Evolutionary conservation across 2,329 filamentous ascomycete genomes (phyloP), one percentile per base, ranked within the genome.

Genomic region (Ambrosiella xylebori): DNA sequence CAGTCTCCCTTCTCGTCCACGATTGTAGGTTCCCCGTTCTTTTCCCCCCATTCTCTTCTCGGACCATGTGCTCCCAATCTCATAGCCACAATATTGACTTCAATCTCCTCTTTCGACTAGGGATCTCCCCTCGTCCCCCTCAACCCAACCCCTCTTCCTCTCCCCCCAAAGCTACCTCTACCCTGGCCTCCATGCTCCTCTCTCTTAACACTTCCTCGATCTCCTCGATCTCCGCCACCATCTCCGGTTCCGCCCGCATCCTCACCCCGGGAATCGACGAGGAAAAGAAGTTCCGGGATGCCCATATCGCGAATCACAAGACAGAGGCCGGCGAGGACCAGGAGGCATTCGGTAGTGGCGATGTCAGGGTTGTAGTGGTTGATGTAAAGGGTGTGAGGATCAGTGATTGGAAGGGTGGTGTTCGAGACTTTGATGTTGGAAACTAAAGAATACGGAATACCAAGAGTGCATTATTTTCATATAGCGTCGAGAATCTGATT

Each of bases 391-490:
- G 90, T 67, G 89, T 93, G 54, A 79, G 89, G 65, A 94, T 94
- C 65, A 89, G 86, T 63, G 93, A 95, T 69, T 95, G 86, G 86
- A 95, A 95, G 73, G 91, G 93, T n/a, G 81, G 82, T 12, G 88
- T 97, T 3, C 81, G 85, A 65, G 91, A 97, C 19, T 38, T 60
- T 13, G 47, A 27, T 12, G 56, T 60, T 40, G 37, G 8, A 7
- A 35, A 17, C 5, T 56, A 35, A 15, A 13, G 39, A 27, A 27
- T 27, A 27, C 27, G 27, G 27, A 27, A 27, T 27, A 27, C 27
- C 27, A 27, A 27, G 27, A 3, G 27, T 27, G 27, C 27, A 27
- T 27, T 27, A 4, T 27, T 27, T 27, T 27, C 27, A 27, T 27
- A 27, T 27, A 27, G 27, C 3, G 27, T 27, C 27, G 27, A 27